Evolutionary conservation across 257 asterid genomes (phyloP).

Genomic region (Salvia hispanica): DNA sequence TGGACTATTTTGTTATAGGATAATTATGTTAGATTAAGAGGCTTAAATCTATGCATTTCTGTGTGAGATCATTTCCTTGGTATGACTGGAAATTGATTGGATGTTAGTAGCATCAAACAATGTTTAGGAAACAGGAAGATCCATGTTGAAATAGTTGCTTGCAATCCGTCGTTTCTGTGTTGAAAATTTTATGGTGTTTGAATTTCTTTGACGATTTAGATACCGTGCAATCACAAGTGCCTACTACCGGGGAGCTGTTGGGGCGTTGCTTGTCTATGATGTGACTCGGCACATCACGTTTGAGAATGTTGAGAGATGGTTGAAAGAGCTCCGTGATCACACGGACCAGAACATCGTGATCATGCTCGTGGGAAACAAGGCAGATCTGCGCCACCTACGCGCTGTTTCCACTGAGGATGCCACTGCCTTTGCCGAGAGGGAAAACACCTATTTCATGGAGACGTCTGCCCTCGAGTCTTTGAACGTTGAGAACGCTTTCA

Average conservation of each 20-base stretch:
- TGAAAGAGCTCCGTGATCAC: constrained; percentile 72
- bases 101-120: not conserved
- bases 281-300: constrained; percentile 68
- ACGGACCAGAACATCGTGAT: constrained; percentile 67
- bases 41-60: not conserved
- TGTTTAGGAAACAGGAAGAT: not conserved
- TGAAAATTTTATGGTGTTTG: not conserved
- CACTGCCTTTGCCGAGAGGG: constrained; percentile 56
- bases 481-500: constrained; percentile 71
- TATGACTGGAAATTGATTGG: not conserved
- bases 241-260: constrained; percentile 73
- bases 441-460: constrained; percentile 61
- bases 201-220: constrained; percentile 29
- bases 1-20: constrained; percentile 14
- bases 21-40: not conserved
- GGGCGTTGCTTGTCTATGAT: constrained; percentile 69
- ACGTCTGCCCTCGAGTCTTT: constrained; percentile 73
- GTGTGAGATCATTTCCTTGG: not conserved
- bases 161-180: not conserved
- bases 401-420: constrained; percentile 68
- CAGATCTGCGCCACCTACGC: constrained; percentile 63
- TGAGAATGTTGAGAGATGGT: constrained; percentile 67
- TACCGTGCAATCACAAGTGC: constrained; percentile 81
- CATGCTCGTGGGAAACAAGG: constrained; percentile 79
- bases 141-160: not conserved